Percentiles rank a stretch among this genome's conserved stretches.
Evolutionary conservation across 2,329 filamentous ascomycete species (phyloP).

Genomic region (Helotiales sp.): DNA sequence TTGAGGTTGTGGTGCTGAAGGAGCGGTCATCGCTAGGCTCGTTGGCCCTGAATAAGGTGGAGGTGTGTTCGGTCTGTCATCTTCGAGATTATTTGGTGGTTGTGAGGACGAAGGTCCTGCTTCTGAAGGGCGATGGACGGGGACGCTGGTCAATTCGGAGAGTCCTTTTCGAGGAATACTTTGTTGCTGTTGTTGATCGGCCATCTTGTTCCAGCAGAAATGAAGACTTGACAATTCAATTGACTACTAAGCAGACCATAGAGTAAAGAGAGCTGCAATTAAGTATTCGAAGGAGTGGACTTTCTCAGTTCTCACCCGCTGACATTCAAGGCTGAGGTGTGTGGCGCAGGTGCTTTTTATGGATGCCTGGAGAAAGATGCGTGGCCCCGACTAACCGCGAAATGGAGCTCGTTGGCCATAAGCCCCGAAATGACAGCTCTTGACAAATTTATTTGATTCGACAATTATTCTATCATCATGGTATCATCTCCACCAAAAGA

Average conservation of each 20-base stretch:
- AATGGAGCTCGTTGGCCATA: not conserved
- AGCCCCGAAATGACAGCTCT: not conserved
- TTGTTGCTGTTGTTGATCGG: not conserved
- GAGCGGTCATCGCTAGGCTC: constrained; percentile 7
- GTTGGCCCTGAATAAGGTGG: constrained; percentile 31
- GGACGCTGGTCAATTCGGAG: constrained; percentile 20
- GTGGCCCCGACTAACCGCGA: not conserved
- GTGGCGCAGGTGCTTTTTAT: constrained; percentile 16
- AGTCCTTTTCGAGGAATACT: constrained; percentile 19
- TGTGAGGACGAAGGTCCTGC: constrained; percentile 12
- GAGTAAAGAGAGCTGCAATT: not conserved
- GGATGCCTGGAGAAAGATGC: constrained; percentile 9
- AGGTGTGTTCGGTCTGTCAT: constrained; percentile 25
- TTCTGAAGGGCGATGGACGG: constrained; percentile 22
- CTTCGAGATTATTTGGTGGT: constrained; percentile 7
- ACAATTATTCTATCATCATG: constrained; percentile 66
- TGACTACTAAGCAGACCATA: not conserved
- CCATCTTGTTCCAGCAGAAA: not conserved
- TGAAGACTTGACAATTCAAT: not conserved
- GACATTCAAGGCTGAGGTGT: constrained; percentile 13
- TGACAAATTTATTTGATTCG: constrained; percentile 9
- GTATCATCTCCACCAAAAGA: constrained; percentile 81
- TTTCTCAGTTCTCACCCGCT: constrained; percentile 2
- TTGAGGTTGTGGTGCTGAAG: constrained; percentile 9
- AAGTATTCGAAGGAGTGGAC: not conserved